Evolutionary conservation across 257 asterid species (phyloP).

Genomic region (Forsythia suspensa): DNA sequence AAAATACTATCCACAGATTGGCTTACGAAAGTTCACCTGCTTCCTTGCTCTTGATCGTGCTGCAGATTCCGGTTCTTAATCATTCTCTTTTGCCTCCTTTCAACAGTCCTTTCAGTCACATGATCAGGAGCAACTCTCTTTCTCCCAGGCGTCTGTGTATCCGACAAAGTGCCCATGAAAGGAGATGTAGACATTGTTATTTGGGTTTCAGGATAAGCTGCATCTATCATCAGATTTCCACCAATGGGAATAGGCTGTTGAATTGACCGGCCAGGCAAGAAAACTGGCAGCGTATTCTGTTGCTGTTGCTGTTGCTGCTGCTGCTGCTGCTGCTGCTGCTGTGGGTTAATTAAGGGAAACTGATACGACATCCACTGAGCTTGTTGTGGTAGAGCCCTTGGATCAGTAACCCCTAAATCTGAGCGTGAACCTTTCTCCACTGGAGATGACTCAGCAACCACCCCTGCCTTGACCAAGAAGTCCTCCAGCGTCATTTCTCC

Average conservation of each 20-base stretch:
- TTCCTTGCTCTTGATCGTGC: constrained; percentile 95
- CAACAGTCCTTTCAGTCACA: constrained; percentile 67
- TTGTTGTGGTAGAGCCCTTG: constrained; percentile 38
- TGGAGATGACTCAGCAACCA: constrained; percentile 56
- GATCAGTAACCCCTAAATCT: constrained; percentile 40
- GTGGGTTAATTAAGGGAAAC: constrained; percentile 43
- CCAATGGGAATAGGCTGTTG: constrained; percentile 57
- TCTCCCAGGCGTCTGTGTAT: constrained; percentile 63
- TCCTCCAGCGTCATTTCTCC: constrained; percentile 95
- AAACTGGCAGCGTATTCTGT: constrained; percentile 30
- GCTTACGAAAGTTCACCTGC: constrained; percentile 48
- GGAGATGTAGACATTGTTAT: constrained; percentile 61
- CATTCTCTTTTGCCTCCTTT: constrained; percentile 96
- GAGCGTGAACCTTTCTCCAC: constrained; percentile 37
- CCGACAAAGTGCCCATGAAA: constrained; percentile 64
- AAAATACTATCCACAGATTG: background rate
- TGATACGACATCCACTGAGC: constrained; percentile 76
- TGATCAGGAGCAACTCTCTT: constrained; percentile 73
- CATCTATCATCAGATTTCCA: constrained; percentile 52
- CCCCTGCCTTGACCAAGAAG: constrained; percentile 92
- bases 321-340: constrained; percentile 30
- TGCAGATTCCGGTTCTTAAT: constrained; percentile 93
- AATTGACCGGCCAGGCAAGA: constrained; percentile 54
- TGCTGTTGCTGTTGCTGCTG: constrained; percentile 35
- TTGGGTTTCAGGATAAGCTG: constrained; percentile 53